Evolutionary conservation across 1,284 basidiomycete genomes (phyloP), one percentile per base, ranked within the genome.

Genomic region (Butyriboletus appendiculatus): DNA sequence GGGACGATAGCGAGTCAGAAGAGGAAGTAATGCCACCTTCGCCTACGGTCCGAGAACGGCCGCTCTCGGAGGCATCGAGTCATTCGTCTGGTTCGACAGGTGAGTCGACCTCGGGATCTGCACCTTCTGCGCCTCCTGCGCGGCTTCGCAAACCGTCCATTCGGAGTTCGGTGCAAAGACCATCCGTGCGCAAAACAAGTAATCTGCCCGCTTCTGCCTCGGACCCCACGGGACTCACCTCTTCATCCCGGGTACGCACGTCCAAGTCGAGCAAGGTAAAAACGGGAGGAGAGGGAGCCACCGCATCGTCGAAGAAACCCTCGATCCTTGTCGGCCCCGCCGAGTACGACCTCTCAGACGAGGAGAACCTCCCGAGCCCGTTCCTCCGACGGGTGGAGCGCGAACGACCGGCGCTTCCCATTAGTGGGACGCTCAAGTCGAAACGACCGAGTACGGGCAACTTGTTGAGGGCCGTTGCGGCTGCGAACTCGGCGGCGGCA

Each of bases 321-420:
- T 11, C 18, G 3, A 38, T 48, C 1, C 45, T 52, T 2, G n/a
- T 11, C 1, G 48, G 43, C 1, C 75, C 54, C 47, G 63, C 71
- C 20, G 74, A 79, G 48, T 92, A 90, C 61, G 82, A 92, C 68
- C 62, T 86, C 7, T 76, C 76, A 2, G 88, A 93, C 66, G 89
- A 92, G 64, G 90, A 92, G 69, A 92, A 91, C 67, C 76, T 93
- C 0, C 92, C 91, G 0, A 90, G 87, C 60, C 92, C 92, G 2
- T 94, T 93, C 72, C 64, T 94, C 40, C 88, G 87, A 69, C 76
- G 80, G 26, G 65, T 65, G 1, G 82, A 84, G 24, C 74, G 78
- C 16, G 74, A 73, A 20, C 69, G 67, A 16, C 41, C 53, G 33
- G 51, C 18, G 12, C 33, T 32, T 26, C 60, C 47, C 3, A 42